phyloP scores from a whole-genome alignment of 805 yeast species.

The Suhomyces prunicola region DNA sequence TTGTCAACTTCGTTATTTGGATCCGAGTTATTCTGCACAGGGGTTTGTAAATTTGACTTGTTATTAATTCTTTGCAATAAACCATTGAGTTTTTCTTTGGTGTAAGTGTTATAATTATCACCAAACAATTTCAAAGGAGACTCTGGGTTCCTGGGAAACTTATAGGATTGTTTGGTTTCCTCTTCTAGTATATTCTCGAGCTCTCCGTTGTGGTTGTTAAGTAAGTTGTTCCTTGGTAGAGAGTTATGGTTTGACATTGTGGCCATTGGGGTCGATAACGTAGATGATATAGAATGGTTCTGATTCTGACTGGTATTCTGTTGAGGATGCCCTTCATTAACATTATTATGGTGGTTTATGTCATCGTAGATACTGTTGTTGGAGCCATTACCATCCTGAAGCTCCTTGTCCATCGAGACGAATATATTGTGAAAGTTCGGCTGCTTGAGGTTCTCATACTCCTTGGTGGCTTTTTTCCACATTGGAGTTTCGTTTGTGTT shows the following conservation, averaged over 20 bases:
- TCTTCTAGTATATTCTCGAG: slow-evolving; percentile 22
- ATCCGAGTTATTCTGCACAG: slow-evolving; percentile 2
- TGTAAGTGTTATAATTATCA: slow-evolving; percentile 39
- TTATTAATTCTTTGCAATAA: slow-evolving; percentile 22
- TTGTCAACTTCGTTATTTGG: background rate
- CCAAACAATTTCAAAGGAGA: slow-evolving; percentile 43
- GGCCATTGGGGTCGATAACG: slow-evolving; percentile 37
- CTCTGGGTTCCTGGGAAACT: slow-evolving; percentile 24
- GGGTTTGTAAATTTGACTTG: slow-evolving; percentile 11
- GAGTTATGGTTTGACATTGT: slow-evolving; percentile 13
- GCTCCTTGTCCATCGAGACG: slow-evolving; percentile 17
- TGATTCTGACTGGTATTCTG: slow-evolving; percentile 3
- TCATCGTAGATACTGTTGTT: background rate
- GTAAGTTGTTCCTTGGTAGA: background rate
- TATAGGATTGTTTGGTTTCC: slow-evolving; percentile 17
- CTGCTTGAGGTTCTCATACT: slow-evolving; percentile 25
- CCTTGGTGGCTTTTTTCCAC: slow-evolving; percentile 33
- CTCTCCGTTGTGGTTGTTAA: slow-evolving; percentile 10
- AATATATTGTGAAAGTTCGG: slow-evolving; percentile 33
- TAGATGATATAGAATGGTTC: slow-evolving; percentile 29
- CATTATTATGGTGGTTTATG: background rate
- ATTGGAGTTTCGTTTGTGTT: slow-evolving; percentile 24
- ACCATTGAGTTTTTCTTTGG: slow-evolving; percentile 31
- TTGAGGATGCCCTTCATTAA: background rate
- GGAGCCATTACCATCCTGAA: slow-evolving; percentile 3